These are phyloP conservation scores for Xylaria scruposa DNA, from an alignment of 495 filamentous ascomycete species.

Conservation along the genomic window DNA sequence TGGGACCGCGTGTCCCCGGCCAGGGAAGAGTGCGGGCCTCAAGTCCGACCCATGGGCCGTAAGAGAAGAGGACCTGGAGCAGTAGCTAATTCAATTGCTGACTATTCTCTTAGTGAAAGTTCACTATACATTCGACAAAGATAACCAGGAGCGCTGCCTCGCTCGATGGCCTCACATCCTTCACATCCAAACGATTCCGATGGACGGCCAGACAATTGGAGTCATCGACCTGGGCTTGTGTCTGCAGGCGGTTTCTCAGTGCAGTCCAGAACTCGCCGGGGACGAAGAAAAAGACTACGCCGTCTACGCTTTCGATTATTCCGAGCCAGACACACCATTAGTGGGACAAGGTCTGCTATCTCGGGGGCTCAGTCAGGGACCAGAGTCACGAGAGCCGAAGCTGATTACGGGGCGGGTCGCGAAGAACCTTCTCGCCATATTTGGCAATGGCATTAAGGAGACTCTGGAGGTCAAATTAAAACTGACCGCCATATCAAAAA, in stretches of 20 bases:
- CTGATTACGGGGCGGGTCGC: conserved; percentile 91
- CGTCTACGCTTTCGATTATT: conserved; percentile 96
- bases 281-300: conserved; percentile 89
- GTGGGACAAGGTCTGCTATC: conserved; percentile 97
- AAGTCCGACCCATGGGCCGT: conserved; percentile 61
- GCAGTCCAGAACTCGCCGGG: conserved; percentile 86
- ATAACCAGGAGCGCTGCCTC: conserved; percentile 87
- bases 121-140: conserved; percentile 93
- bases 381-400: conserved; percentile 65
- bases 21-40: conserved; percentile 51
- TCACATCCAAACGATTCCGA: conserved; percentile 75
- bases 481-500: conserved; percentile 80
- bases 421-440: conserved; percentile 80
- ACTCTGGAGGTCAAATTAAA: conserved; percentile 94
- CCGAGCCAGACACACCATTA: conserved; percentile 88
- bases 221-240: conserved; percentile 90
- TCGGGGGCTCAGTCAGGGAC: conserved; percentile 68
- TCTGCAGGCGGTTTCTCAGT: conserved; percentile 77
- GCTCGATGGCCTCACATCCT: conserved; percentile 86
- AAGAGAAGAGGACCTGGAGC: conserved; percentile 27
- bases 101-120: conserved; percentile 76
- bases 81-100: conserved; percentile 29
- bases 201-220: conserved; percentile 82
- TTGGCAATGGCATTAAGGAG: conserved; percentile 83
- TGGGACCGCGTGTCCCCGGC: conserved; percentile 61